phyloP scores from a whole-genome alignment of 139 green algal genomes.

The Gonium pectorale region DNA sequence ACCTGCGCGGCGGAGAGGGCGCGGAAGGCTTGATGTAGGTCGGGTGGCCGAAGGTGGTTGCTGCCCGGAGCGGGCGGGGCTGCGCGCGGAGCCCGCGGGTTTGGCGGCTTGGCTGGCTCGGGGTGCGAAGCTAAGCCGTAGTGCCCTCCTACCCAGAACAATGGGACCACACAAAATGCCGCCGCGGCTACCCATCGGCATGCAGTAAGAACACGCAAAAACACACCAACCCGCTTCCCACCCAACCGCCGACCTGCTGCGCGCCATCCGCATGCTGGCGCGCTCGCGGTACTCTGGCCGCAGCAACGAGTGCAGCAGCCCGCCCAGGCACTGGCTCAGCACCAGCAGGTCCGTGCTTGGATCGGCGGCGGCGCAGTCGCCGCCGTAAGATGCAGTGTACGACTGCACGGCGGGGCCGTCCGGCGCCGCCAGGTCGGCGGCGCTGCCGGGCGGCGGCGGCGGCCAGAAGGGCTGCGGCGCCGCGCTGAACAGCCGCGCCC shows the following conservation, averaged over 20 bases:
- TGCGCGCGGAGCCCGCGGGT: no score
- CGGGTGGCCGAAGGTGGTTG: no score
- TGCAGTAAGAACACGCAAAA: no score
- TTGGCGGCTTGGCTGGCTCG: no score
- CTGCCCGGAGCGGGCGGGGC: no score
- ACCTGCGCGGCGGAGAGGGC: not conserved
- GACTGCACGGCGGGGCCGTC: not conserved
- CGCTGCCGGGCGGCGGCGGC: not conserved
- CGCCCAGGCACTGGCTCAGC: constrained; percentile 4
- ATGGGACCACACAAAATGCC: no score
- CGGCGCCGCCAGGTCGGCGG: not conserved
- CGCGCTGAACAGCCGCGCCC: not conserved
- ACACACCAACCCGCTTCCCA: not conserved
- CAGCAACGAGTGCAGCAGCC: constrained; percentile 21
- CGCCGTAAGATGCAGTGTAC: not conserved
- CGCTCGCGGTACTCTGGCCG: not conserved
- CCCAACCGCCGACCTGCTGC: not conserved
- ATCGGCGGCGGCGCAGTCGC: not conserved
- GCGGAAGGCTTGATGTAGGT: not conserved
- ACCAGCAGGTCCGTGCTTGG: not conserved
- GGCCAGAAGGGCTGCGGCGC: constrained; percentile 26
- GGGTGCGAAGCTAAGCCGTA: no score
- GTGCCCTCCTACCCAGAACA: no score
- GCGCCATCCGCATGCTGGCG: not conserved
- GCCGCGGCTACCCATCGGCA: no score